phyloP scores from a whole-genome alignment of 495 filamentous ascomycete species.

The Penicillium manginii region DNA sequence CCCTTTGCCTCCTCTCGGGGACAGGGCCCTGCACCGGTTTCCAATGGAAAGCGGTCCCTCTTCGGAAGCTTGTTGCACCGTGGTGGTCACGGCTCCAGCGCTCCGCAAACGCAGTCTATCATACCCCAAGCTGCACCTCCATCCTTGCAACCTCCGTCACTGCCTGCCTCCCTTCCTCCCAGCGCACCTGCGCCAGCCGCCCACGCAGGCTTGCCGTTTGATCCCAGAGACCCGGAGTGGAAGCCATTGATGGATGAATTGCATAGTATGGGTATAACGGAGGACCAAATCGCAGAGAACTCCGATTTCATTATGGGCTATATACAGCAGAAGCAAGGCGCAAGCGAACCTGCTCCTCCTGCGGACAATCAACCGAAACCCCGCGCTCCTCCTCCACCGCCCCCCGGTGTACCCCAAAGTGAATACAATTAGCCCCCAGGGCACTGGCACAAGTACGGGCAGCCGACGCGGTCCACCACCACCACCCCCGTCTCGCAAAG shows the following conservation, averaged over 20 bases:
- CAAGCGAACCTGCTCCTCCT: constrained; percentile 45
- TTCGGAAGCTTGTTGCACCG: constrained; percentile 76
- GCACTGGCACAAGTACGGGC: constrained; percentile 63
- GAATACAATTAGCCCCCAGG: constrained; percentile 65
- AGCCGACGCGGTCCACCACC: constrained; percentile 78
- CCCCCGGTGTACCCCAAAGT: constrained; percentile 50
- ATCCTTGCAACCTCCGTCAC: constrained; percentile 5
- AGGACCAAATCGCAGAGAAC: constrained; percentile 89
- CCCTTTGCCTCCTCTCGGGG: constrained; percentile 69
- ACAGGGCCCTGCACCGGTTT: constrained; percentile 48
- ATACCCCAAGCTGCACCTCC: constrained; percentile 49
- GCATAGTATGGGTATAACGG: constrained; percentile 82
- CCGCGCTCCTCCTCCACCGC: constrained; percentile 60
- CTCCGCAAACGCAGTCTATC: constrained; percentile 9
- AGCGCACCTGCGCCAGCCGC: constrained; percentile 29
- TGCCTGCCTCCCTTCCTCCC: constrained; percentile 9
- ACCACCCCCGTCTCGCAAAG: constrained; percentile 78
- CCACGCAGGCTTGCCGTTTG: constrained; percentile 66
- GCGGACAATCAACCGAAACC: constrained; percentile 47
- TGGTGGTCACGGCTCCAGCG: constrained; percentile 61
- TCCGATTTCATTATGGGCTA: constrained; percentile 94
- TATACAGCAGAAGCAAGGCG: constrained; percentile 74
- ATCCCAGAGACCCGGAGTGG: constrained; percentile 82
- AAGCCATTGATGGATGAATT: constrained; percentile 84
- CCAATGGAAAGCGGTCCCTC: constrained; percentile 58